These are phyloP conservation scores for Suhomyces faveliae DNA, from an alignment of 805 yeast species.

Conservation along the genomic window DNA sequence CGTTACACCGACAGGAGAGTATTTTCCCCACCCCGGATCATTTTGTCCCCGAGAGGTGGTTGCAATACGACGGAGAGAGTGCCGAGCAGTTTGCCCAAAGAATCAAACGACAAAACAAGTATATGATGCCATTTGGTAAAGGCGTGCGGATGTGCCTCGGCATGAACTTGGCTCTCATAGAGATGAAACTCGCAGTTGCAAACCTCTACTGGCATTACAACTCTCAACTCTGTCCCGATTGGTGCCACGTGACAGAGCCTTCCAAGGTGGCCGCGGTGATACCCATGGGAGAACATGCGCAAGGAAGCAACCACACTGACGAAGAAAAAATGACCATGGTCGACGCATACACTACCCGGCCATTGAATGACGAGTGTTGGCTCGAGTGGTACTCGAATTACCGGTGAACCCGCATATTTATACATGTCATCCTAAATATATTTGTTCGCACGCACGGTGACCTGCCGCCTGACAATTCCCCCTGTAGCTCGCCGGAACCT, in stretches of 20 bases:
- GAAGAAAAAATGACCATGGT: conserved; percentile 54
- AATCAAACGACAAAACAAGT: conserved; percentile 45
- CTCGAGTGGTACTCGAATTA: conserved; percentile 31
- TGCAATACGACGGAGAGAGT: conserved; percentile 36
- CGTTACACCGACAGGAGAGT: conserved; percentile 51
- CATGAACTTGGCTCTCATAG: conserved; percentile 62
- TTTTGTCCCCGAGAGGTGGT: conserved; percentile 67
- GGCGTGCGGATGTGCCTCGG: conserved; percentile 78
- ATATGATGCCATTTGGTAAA: conserved; percentile 68
- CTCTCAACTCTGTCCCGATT: conserved; percentile 39
- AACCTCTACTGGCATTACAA: conserved; percentile 50
- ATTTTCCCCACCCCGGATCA: conserved; percentile 52
- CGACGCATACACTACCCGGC: conserved; percentile 56
- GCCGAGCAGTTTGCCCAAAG: conserved; percentile 30
- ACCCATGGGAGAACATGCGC: conserved; percentile 7
- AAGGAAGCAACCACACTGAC: conserved; percentile 30
- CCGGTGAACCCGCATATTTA: not conserved
- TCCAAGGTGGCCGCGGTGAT: conserved; percentile 15
- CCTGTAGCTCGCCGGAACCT: not conserved
- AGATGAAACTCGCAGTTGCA: conserved; percentile 58
- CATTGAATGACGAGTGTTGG: conserved; percentile 53
- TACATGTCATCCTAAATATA: not conserved
- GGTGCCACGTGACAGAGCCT: conserved; percentile 38
- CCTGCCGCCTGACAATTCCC: not conserved
- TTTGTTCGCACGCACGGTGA: too few species aligned